These are phyloP conservation scores for Xanthoparmelia taractica DNA, from an alignment of 495 filamentous ascomycete genomes.

Conservation along the genomic window DNA sequence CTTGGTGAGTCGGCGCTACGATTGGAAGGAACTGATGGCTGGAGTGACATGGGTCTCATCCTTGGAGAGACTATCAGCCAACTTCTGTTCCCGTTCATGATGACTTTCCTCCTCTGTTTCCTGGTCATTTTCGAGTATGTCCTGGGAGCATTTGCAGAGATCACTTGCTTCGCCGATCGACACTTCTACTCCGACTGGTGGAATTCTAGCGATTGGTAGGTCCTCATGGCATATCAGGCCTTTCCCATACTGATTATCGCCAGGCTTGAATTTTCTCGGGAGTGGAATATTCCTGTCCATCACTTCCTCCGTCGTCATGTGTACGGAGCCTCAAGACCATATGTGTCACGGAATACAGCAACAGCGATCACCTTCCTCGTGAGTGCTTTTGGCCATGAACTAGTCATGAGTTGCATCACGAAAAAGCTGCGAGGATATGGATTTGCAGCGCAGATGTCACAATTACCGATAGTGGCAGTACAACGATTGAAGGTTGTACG, in stretches of 20 bases:
- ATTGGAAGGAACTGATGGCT: slow-evolving; percentile 50
- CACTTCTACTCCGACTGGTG: slow-evolving; percentile 99
- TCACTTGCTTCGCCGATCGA: slow-evolving; percentile 88
- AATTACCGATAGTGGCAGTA: slow-evolving; percentile 86
- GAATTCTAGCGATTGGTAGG: slow-evolving; percentile 54
- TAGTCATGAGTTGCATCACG: slow-evolving; percentile 96
- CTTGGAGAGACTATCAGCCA: slow-evolving; percentile 87
- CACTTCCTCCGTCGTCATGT: slow-evolving; percentile 93
- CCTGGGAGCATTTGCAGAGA: slow-evolving; percentile 85
- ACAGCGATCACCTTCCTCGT: slow-evolving; percentile 90
- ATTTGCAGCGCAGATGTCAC: slow-evolving; percentile 89
- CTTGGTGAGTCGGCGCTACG: slow-evolving; percentile 64
- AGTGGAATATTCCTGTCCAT: slow-evolving; percentile 99
- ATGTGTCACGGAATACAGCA: slow-evolving; percentile 69
- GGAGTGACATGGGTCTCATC: slow-evolving; percentile 64
- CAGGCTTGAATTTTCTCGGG: slow-evolving; percentile 90
- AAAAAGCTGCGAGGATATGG: slow-evolving; percentile 95
- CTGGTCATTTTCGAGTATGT: slow-evolving; percentile 97
- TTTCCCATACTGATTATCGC: slow-evolving; percentile 8
- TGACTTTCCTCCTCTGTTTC: slow-evolving; percentile 91
- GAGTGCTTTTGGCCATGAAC: slow-evolving; percentile 80
- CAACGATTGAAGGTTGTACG: slow-evolving; percentile 73
- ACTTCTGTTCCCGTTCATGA: slow-evolving; percentile 95
- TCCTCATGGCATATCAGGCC: neutral
- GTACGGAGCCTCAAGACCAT: slow-evolving; percentile 67